These are phyloP conservation scores for Fusarium dimerum DNA, from an alignment of 2,329 filamentous ascomycete genomes.

Conservation along the genomic window DNA sequence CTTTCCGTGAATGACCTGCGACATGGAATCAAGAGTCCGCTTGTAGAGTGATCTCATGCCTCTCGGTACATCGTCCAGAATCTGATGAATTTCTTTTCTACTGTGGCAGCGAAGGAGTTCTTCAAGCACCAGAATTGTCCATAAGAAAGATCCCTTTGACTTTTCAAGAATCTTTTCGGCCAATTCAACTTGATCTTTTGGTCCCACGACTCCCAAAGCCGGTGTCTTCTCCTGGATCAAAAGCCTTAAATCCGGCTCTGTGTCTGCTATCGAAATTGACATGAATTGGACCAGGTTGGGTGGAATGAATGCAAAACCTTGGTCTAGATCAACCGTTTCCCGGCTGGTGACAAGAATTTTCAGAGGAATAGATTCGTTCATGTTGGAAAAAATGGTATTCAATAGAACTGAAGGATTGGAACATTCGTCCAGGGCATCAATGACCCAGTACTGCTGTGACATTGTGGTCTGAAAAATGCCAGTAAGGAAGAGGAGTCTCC, in stretches of 20 bases:
- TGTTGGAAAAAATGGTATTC: slow-evolving; percentile 27
- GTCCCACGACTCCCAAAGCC: slow-evolving; percentile 1
- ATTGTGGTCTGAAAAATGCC: slow-evolving; percentile 9
- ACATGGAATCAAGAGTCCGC: slow-evolving; percentile 34
- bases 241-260: slow-evolving; percentile 19
- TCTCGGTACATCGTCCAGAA: slow-evolving; percentile 32
- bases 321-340: slow-evolving; percentile 19
- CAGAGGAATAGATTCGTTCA: slow-evolving; percentile 11
- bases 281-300: slow-evolving; percentile 7
- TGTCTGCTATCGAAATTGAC: slow-evolving; percentile 9
- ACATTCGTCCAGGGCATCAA: slow-evolving; percentile 20
- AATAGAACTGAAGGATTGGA: slow-evolving; percentile 26
- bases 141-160: slow-evolving; percentile 39
- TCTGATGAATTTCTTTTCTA: slow-evolving; percentile 29
- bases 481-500: slow-evolving; percentile 16
- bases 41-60: slow-evolving; percentile 39
- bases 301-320: slow-evolving; percentile 10
- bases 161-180: slow-evolving; percentile 35
- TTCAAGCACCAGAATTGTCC: slow-evolving; percentile 36
- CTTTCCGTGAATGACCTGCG: slow-evolving; percentile 26
- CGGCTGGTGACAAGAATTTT: slow-evolving; percentile 35
- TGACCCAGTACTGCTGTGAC: slow-evolving; percentile 34
- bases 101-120: slow-evolving; percentile 32
- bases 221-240: slow-evolving; percentile 8
- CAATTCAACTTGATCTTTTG: slow-evolving; percentile 23